Conservation (phyloP, 2,329 filamentous ascomycete species). For the Diaporthe batatas region DNA sequence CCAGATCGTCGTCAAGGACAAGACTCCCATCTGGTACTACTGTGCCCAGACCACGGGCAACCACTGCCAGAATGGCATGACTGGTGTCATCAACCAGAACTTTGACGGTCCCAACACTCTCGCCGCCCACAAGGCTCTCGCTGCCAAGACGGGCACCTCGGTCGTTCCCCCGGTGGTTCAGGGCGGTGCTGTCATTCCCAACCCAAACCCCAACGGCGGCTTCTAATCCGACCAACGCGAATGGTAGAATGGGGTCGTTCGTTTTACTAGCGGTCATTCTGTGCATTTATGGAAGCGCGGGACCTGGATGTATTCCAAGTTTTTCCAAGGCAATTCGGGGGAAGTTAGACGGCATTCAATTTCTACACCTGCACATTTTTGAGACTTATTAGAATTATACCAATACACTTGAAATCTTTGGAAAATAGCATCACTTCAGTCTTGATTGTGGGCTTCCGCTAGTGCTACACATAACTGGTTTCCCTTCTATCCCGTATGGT, state of each 20-base stretch:
- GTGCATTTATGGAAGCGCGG: background rate
- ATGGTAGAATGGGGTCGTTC: background rate
- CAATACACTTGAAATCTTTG: background rate
- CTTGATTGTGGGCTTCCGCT: background rate
- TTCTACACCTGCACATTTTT: background rate
- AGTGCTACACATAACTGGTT: no score
- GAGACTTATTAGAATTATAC: background rate
- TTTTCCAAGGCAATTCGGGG: no score
- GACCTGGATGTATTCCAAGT: no score
- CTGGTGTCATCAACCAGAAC: conserved; percentile 63
- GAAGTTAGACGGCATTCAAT: background rate
- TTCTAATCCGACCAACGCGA: conserved; percentile 47
- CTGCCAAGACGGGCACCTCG: conserved; percentile 50
- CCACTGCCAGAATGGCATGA: conserved; percentile 65
- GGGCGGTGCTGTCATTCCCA: conserved; percentile 55
- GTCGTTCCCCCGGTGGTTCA: conserved; percentile 51
- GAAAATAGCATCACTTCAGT: no score
- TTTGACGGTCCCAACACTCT: conserved; percentile 56
- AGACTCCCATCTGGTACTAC: conserved; percentile 60
- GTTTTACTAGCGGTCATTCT: background rate
- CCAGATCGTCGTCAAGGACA: conserved; percentile 58
- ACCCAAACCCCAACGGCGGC: conserved; percentile 58
- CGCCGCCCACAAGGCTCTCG: conserved; percentile 53
- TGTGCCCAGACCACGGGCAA: conserved; percentile 56
- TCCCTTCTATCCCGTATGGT: no score